Conservation (phyloP, 2,329 filamentous ascomycete species). For the Fusarium sp. region DNA sequence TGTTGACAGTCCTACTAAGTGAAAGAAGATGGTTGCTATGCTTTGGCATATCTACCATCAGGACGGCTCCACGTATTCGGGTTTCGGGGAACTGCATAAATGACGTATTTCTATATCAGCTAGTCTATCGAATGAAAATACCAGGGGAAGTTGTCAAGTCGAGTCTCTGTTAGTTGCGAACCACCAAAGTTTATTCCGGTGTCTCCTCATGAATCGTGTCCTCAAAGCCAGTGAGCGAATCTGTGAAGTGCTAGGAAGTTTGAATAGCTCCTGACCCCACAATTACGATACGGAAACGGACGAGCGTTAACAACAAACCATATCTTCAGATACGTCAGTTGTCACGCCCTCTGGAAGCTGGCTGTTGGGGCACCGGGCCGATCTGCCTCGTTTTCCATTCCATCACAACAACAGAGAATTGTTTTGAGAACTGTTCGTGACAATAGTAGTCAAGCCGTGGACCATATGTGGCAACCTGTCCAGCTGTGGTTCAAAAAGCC, state of each 20-base stretch:
- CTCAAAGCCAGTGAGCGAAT: neutral
- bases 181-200: constrained; percentile 1
- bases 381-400: neutral
- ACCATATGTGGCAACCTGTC: neutral
- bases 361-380: neutral
- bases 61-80: neutral
- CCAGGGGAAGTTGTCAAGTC: neutral
- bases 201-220: constrained; percentile 15
- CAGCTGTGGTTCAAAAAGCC: neutral
- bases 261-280: neutral
- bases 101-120: neutral
- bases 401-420: neutral
- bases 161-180: neutral
- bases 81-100: neutral
- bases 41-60: neutral
- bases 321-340: neutral
- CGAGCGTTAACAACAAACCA: constrained; percentile 7
- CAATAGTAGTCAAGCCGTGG: neutral
- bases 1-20: neutral
- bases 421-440: neutral
- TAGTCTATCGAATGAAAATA: neutral
- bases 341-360: neutral
- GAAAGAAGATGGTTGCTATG: neutral
- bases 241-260: neutral
- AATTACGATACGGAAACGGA: constrained; percentile 16